phyloP scores from a whole-genome alignment of 305 asterid species.

The Fraxinus angustifolia region DNA sequence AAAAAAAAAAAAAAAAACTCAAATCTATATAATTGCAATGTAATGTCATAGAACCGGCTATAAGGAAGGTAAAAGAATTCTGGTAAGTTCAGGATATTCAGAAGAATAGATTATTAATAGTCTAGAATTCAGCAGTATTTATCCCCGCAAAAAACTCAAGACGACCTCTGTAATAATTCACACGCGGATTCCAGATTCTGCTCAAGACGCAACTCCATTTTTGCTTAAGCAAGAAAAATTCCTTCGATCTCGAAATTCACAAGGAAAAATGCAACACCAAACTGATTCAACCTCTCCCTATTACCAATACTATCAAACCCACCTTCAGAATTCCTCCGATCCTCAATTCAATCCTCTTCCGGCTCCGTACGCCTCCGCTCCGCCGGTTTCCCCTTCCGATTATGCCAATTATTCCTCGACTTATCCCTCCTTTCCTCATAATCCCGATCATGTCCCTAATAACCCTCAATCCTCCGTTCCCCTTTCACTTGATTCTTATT shows the following conservation, averaged over 20 bases:
- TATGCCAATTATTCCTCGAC: not conserved
- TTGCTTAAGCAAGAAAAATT: not conserved
- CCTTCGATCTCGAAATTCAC: not conserved
- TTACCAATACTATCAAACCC: conserved; percentile 34
- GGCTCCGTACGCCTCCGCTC: conserved; percentile 46
- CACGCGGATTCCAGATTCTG: not conserved
- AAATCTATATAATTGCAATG: no score
- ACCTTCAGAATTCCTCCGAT: conserved; percentile 27
- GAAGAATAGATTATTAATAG: not conserved
- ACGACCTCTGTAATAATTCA: not conserved
- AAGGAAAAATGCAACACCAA: conserved; percentile 29
- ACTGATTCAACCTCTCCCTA: conserved; percentile 32
- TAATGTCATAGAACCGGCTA: no score
- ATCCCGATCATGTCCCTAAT: conserved; percentile 25
- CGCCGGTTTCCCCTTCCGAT: conserved; percentile 34
- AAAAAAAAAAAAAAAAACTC: no score
- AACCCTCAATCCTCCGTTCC: conserved; percentile 23
- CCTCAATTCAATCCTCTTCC: conserved; percentile 30
- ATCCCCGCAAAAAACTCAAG: not conserved
- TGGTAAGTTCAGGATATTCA: no score
- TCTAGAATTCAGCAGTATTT: not conserved
- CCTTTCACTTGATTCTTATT: conserved; percentile 32
- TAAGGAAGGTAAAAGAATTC: no score
- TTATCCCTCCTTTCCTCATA: conserved; percentile 22
- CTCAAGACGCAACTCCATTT: not conserved